Base-by-base conservation (phyloP, 352 stramenopile species). In the Globisporangium orthogonon region DNA sequence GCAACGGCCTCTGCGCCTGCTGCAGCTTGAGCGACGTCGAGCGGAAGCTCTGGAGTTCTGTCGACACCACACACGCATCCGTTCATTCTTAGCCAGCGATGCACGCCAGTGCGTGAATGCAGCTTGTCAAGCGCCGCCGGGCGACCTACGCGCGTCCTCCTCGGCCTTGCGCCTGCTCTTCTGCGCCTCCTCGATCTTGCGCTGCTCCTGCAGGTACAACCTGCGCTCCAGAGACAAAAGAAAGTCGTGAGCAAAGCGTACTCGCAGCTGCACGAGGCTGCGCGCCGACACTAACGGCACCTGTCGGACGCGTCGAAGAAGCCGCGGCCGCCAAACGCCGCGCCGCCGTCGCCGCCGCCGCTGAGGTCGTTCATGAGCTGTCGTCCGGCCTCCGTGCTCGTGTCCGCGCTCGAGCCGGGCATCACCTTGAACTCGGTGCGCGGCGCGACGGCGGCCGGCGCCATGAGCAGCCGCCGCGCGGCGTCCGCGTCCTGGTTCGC, bases 301-400 rank as follows among this genome's bases (percentile, higher is more conserved):
- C 81, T 67, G 54, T 93, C 83, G 41, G 80, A 91, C 53, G 80
- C 61, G 61, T 91, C 83, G 37, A 89, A 71, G 56, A 93, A 80
- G 10, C 80, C 78, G 15, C 76, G 78, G 6, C 73, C 74, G 51
- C 71, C 70, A 50, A 72, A 66, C 39, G 44, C 30, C 4, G 28
- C 30, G 29, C 66, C 63, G 7, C 60, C 67, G 44, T 69, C 71
- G 17, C 66, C 75, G 31, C 67, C 70, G 35, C 61, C 63, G 14
- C 52, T 69, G 18, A 87, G 59, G 31, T 84, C 74, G 52, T 58
- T 68, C 57, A 89, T 54, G 46, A 90, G 71, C 66, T 86, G 61
- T 17, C 75, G 70, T 18, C 83, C 83, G 9, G 69, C 80, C 43
- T 91, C 76, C 40, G 80, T 93, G 31, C 68, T 87, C 62, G 70